Evolutionary conservation across 202 grass and related monocot genomes (phyloP).

Genomic region (Panicum virgatum): DNA sequence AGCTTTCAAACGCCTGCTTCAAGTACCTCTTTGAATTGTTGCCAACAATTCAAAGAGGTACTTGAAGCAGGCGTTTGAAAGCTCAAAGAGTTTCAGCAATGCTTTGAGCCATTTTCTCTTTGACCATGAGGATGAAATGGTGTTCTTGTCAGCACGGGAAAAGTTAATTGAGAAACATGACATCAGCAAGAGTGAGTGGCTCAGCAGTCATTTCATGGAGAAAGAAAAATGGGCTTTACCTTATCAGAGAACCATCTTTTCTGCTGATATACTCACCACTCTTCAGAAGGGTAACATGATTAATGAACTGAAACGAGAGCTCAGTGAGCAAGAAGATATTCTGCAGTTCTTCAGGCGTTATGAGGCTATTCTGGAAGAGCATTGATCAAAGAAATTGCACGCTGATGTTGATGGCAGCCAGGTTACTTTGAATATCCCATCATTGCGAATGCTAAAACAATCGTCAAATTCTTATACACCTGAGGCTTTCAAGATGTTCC

Average conservation of each 20-base stretch:
- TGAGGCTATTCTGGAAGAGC: conserved; percentile 68
- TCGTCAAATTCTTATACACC: conserved; percentile 81
- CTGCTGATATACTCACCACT: conserved; percentile 75
- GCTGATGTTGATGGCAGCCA: conserved; percentile 71
- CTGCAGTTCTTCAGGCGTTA: conserved; percentile 74
- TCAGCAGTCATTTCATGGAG: conserved; percentile 60
- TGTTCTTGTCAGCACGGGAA: conserved; percentile 79
- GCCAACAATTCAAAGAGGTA: conserved; percentile 81
- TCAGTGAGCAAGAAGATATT: conserved; percentile 86
- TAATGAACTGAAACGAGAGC: conserved; percentile 54
- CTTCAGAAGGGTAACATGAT: conserved; percentile 71
- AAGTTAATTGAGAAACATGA: conserved; percentile 88
- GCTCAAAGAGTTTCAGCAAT: conserved; percentile 77
- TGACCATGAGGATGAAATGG: conserved; percentile 80
- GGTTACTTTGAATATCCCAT: conserved; percentile 66
- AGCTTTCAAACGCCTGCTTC: no score
- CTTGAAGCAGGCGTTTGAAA: conserved; percentile 75
- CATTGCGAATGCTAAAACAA: conserved; percentile 81
- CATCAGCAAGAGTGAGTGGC: conserved; percentile 67
- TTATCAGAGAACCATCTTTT: conserved; percentile 66
- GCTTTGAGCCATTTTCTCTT: conserved; percentile 78
- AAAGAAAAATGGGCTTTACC: conserved; percentile 86
- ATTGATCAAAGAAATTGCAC: conserved; percentile 68
- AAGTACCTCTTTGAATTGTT: no score
- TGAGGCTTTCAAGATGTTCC: conserved; percentile 85